Percentiles rank a stretch among this genome's conserved stretches.
phyloP scores from a whole-genome alignment of 129 eudicot genomes.

The Flaveria linearis region DNA sequence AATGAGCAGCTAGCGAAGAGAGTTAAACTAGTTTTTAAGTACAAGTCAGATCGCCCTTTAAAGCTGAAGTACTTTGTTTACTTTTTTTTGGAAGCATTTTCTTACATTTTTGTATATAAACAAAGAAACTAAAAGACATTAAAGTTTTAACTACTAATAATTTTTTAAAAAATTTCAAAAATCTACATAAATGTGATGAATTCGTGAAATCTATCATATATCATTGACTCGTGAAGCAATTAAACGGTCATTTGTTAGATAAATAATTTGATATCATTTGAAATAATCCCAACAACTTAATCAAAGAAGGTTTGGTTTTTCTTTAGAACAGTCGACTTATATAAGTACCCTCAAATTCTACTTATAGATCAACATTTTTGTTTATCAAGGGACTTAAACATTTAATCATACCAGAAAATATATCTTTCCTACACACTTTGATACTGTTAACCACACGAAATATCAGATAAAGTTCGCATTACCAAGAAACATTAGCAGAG shows the following conservation, averaged over 20 bases:
- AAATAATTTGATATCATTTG: neutral
- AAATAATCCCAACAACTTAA: neutral
- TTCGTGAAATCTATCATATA: no score
- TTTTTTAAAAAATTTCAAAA: no score
- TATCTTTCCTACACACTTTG: no score
- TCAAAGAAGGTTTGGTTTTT: neutral
- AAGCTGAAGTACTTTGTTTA: no score
- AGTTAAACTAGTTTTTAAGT: neutral
- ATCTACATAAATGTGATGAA: no score
- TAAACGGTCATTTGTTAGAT: neutral
- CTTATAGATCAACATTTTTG: no score
- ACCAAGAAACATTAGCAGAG: constrained; percentile 12
- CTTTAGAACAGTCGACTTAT: no score
- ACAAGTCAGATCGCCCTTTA: no score
- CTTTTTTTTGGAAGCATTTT: neutral
- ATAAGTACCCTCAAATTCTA: no score
- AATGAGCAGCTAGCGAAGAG: neutral
- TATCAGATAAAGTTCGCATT: neutral
- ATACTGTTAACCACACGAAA: no score
- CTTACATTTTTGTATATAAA: neutral
- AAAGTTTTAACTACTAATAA: neutral
- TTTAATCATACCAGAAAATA: no score
- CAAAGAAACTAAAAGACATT: neutral
- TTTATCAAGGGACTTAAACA: no score
- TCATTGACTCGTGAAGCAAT: neutral